phyloP scores from a whole-genome alignment of 2,329 filamentous ascomycete species.

The Fusarium pseudoanthophilum region DNA sequence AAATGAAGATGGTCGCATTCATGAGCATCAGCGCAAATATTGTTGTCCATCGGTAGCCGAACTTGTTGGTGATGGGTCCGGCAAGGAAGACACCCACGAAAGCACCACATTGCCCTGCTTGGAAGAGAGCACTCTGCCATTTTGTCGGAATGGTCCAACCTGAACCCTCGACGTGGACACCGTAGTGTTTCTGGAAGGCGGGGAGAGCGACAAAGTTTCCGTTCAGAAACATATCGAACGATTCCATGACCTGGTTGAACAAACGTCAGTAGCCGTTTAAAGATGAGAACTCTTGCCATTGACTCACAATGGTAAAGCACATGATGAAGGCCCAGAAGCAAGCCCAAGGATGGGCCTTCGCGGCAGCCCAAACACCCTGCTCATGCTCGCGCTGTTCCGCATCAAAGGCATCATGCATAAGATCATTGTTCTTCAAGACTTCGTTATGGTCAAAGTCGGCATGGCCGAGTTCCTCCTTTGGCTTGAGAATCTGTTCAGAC shows the following conservation, averaged over 20 bases:
- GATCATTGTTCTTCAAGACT: constrained; percentile 27
- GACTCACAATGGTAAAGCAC: constrained; percentile 61
- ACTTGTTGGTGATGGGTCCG: constrained; percentile 50
- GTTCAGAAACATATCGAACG: constrained; percentile 60
- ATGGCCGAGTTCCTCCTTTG: constrained; percentile 12
- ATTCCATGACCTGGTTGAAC: constrained; percentile 58
- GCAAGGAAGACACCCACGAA: constrained; percentile 52
- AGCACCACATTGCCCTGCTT: constrained; percentile 50
- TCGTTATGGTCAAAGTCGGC: constrained; percentile 26
- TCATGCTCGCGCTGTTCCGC: constrained; percentile 56
- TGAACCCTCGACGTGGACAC: constrained; percentile 42
- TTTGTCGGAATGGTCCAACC: constrained; percentile 51
- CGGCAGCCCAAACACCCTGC: constrained; percentile 52
- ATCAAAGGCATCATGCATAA: constrained; percentile 40
- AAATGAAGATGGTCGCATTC: constrained; percentile 57
- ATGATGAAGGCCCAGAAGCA: constrained; percentile 60
- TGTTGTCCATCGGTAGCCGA: constrained; percentile 53
- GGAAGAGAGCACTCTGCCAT: constrained; percentile 54
- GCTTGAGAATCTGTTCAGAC: constrained; percentile 4
- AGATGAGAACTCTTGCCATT: fast-evolving
- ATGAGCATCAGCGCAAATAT: constrained; percentile 52
- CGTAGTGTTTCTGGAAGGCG: constrained; percentile 52
- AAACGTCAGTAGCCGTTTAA: constrained; percentile 2
- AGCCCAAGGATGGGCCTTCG: constrained; percentile 56
- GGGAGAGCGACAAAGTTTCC: constrained; percentile 57